Base-by-base conservation (phyloP, 306 rosid species). In the Cucurbita ficifolia region DNA sequence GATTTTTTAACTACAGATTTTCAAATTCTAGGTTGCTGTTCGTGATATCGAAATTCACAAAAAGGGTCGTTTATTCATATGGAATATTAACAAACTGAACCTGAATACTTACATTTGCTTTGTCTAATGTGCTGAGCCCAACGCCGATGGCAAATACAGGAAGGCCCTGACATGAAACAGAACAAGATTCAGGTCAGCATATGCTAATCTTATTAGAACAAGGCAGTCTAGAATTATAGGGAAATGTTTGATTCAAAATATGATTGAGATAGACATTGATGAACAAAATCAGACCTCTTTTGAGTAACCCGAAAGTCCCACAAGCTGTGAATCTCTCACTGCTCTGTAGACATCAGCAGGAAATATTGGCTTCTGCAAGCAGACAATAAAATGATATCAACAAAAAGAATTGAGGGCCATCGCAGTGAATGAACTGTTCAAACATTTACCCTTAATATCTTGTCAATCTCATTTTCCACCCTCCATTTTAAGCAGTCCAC, bases 221-320 rank as follows among this genome's bases (percentile, higher is more conserved):
- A 8, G 46, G 33, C 12, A 70, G 42, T 5, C 17, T 35, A 33
- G 33, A 49, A 71, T 71, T 9, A 49, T 1, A n/a, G 12, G 38
- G 42, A 55, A 6, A 8, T 57, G 35, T 22, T 40, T 21, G 21
- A 40, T 57, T 57, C 12, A n/a, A 59, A 45, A 43, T 56, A 8
- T 21, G 38, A 59, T 59, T 10, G 22, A 21, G 24, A 3, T 7
- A 35, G 46, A 46, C 9, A 12, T 9, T 59, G 43, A 33, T 42
- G 19, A 57, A 46, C 57, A 58, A 45, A 61, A 7, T 16, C 70
- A 79, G 58, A 94, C 99, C 99, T 94, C 95, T 81, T 79, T 89
- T 12, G 99, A 87, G 92, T 86, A 84, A 74, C 99, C 99, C 7
- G 97, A 91, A 82, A 91, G 71, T 57, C 99, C 99, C 39, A 90